Evolutionary conservation across 2,329 filamentous ascomycete species (phyloP).

Genomic region (Coniosporium tulheliwenetii): DNA sequence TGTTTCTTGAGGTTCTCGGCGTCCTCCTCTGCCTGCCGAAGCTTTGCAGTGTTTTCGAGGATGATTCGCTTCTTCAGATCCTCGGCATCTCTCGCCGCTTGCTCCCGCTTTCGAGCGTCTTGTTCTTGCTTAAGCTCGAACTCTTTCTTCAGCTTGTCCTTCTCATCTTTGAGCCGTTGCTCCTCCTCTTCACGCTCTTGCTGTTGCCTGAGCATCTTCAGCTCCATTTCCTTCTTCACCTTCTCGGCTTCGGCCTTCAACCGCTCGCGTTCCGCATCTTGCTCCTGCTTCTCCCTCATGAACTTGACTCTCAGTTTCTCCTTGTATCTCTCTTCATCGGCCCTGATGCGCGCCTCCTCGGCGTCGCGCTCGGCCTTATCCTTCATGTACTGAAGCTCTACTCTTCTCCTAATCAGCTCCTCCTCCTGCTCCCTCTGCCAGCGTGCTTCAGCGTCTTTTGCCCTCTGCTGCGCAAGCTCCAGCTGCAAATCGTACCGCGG

Average conservation of each 20-base stretch:
- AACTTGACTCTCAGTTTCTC: constrained; percentile 1
- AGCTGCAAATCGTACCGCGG: constrained; percentile 11
- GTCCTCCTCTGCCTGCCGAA: constrained; percentile 1
- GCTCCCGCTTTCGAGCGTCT: background rate
- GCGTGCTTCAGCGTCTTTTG: constrained; percentile 9
- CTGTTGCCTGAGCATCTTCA: constrained; percentile 5
- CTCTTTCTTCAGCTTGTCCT: constrained; percentile 6
- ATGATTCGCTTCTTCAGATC: background rate
- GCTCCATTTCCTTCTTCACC: constrained; percentile 11
- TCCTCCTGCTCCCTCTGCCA: constrained; percentile 1
- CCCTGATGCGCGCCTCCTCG: constrained; percentile 9
- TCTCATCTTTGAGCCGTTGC: constrained; percentile 3
- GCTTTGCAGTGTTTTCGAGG: too few relatives aligned
- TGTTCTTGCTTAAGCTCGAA: constrained; percentile 1
- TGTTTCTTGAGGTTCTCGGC: constrained; percentile 2
- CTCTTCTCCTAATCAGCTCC: constrained; percentile 8
- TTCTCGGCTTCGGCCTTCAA: constrained; percentile 1
- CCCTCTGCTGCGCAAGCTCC: constrained; percentile 17
- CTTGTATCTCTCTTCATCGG: constrained; percentile 12
- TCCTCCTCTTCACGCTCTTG: constrained; percentile 6
- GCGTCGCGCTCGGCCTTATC: constrained; percentile 6
- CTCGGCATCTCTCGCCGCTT: background rate
- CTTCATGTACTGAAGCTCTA: constrained; percentile 7
- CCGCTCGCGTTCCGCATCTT: constrained; percentile 2
- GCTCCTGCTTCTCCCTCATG: constrained; percentile 1